Percentiles rank a stretch among this genome's conserved stretches.
Evolutionary conservation across 805 yeast species (phyloP).

Genomic region (Candida lessepsii): DNA sequence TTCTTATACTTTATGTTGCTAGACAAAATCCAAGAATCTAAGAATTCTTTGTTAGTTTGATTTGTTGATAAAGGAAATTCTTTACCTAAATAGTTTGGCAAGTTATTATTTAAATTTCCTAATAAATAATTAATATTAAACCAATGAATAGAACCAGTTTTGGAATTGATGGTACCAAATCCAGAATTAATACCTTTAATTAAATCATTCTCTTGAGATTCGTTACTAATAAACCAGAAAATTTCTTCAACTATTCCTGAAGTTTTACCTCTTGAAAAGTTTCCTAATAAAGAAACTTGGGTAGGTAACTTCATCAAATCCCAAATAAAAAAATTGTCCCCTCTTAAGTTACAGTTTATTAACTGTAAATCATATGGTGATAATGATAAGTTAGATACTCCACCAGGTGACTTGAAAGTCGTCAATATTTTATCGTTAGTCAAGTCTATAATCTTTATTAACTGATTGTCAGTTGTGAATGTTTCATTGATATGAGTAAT

Average conservation of each 20-base stretch:
- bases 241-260: constrained; percentile 51
- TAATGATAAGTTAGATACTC: constrained; percentile 57
- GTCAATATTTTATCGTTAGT: constrained; percentile 35
- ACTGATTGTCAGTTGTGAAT: constrained; percentile 28
- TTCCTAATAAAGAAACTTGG: constrained; percentile 55
- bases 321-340: constrained; percentile 65
- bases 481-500: constrained; percentile 25
- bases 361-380: constrained; percentile 61
- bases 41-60: constrained; percentile 19
- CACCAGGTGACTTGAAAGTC: constrained; percentile 58
- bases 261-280: constrained; percentile 62
- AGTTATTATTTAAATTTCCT: constrained; percentile 30
- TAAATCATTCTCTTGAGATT: constrained; percentile 20
- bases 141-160: constrained; percentile 63
- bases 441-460: constrained; percentile 50
- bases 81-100: constrained; percentile 26
- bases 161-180: constrained; percentile 52
- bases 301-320: constrained; percentile 52
- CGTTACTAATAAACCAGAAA: constrained; percentile 50
- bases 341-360: constrained; percentile 53
- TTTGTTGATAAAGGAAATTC: constrained; percentile 10
- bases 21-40: constrained; percentile 50
- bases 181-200: constrained; percentile 34
- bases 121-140: constrained; percentile 46
- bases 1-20: constrained; percentile 12